Conservation (phyloP, 179 eudicot genomes). For the Actinidia chinensis region DNA sequence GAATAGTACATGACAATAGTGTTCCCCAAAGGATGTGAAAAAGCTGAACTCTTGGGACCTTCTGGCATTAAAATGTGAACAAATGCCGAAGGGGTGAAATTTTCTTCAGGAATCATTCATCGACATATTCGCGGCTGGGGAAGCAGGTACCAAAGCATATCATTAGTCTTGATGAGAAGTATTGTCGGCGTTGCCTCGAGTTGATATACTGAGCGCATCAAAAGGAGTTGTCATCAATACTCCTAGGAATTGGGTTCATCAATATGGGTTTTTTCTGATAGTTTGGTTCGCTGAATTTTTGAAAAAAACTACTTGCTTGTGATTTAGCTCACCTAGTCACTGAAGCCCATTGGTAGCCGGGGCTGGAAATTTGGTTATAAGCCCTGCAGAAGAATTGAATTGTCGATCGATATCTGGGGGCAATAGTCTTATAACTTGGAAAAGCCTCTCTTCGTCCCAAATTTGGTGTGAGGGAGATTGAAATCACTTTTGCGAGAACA, state of each 20-base stretch:
- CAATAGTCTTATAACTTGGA: slow-evolving; percentile 56
- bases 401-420: slow-evolving; percentile 55
- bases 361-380: slow-evolving; percentile 20
- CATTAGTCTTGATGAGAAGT: slow-evolving; percentile 64
- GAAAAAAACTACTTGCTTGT: slow-evolving; percentile 28
- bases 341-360: slow-evolving; percentile 36
- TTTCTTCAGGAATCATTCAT: slow-evolving; percentile 45
- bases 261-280: slow-evolving; percentile 26
- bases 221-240: slow-evolving; percentile 41
- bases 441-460: slow-evolving; percentile 59
- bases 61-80: slow-evolving; percentile 35
- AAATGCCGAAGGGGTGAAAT: slow-evolving; percentile 31
- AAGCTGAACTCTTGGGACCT: slow-evolving; percentile 32
- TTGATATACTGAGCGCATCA: slow-evolving; percentile 48
- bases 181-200: slow-evolving; percentile 64
- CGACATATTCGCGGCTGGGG: slow-evolving; percentile 31
- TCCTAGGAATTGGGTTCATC: slow-evolving; percentile 26
- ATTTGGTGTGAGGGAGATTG: slow-evolving; percentile 36
- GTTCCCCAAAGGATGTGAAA: slow-evolving; percentile 26
- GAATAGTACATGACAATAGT: slow-evolving; percentile 22
- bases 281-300: slow-evolving; percentile 17
- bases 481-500: slow-evolving; percentile 30
- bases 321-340: slow-evolving; percentile 29
- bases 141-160: slow-evolving; percentile 56
- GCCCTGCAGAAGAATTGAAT: slow-evolving; percentile 36